Conservation (phyloP, 805 yeast genomes). For the Cyberlindnera xylosilytica region DNA sequence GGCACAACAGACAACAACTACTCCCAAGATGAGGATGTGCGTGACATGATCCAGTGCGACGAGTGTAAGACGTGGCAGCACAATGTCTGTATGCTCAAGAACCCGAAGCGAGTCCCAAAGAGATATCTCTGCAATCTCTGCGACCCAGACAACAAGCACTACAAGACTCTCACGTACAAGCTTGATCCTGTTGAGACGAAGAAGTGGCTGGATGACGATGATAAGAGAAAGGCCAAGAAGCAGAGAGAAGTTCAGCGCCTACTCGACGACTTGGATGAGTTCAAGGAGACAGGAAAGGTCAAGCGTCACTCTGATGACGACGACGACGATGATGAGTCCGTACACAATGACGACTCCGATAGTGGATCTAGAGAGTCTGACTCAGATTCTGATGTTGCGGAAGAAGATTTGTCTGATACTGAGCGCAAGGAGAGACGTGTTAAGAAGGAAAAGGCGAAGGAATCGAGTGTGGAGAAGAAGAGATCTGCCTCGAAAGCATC, state of each 20-base stretch:
- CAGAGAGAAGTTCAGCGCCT: conserved; percentile 2
- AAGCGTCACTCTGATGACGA: conserved; percentile 42
- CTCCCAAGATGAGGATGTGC: conserved; percentile 52
- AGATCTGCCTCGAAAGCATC: no score
- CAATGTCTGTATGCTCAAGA: conserved; percentile 53
- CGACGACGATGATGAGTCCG: conserved; percentile 15
- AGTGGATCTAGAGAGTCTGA: no score
- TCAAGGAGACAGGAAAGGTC: conserved; percentile 7
- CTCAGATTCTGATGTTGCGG: conserved; percentile 3
- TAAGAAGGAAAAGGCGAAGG: no score
- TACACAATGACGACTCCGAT: no score
- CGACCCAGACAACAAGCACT: conserved; percentile 33
- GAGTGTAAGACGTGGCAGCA: conserved; percentile 73
- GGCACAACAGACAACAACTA: conserved; percentile 57
- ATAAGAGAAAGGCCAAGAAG: conserved; percentile 10
- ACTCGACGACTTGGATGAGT: conserved; percentile 11
- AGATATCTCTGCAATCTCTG: conserved; percentile 55
- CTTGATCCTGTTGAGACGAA: conserved; percentile 27
- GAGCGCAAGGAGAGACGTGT: no score
- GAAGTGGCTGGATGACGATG: conserved; percentile 15
- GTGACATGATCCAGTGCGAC: conserved; percentile 63
- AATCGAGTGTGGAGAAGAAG: no score
- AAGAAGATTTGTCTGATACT: conserved; percentile 2
- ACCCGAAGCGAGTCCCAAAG: conserved; percentile 40
- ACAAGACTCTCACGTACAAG: conserved; percentile 31